Percentiles rank a stretch among this genome's conserved stretches.
These are phyloP conservation scores for Marasmius oreades DNA, from an alignment of 1,284 basidiomycete species.

Conservation along the genomic window DNA sequence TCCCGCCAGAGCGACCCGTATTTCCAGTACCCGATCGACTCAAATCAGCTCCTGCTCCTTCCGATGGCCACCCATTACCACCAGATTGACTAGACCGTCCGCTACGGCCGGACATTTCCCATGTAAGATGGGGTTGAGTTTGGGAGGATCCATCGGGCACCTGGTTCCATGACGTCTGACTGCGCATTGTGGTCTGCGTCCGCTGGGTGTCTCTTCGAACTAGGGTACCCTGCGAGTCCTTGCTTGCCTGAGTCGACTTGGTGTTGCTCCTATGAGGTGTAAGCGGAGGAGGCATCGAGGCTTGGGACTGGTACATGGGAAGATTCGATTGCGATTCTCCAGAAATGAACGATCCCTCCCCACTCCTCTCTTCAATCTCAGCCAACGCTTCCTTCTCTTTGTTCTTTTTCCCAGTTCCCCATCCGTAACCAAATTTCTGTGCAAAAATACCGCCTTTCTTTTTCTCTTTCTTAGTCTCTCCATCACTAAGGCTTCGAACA, in stretches of 20 bases:
- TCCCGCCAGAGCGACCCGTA: not conserved
- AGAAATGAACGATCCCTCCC: constrained; percentile 20
- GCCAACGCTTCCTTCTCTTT: constrained; percentile 41
- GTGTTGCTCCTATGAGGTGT: constrained; percentile 37
- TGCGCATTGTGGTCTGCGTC: constrained; percentile 13
- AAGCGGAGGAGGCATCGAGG: constrained; percentile 25
- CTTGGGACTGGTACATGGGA: constrained; percentile 36
- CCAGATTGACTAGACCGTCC: constrained; percentile 11
- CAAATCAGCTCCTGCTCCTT: constrained; percentile 57
- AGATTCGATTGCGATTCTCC: constrained; percentile 29
- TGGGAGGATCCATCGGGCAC: constrained; percentile 16
- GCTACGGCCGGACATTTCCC: constrained; percentile 10
- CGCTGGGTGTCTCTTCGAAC: constrained; percentile 22
- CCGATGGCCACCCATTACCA: constrained; percentile 36
- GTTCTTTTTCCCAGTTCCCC: constrained; percentile 59
- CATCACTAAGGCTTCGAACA: constrained; percentile 3
- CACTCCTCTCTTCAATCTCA: constrained; percentile 20
- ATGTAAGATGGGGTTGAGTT: constrained; percentile 18
- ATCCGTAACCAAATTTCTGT: constrained; percentile 63
- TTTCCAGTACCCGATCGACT: constrained; percentile 55
- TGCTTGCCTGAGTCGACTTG: constrained; percentile 31
- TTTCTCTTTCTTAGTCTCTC: not conserved
- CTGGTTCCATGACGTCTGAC: constrained; percentile 16
- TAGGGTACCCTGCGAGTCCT: constrained; percentile 23
- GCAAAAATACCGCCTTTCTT: constrained; percentile 20